Percentiles rank a stretch among this genome's conserved stretches.
Conservation (phyloP, 2,329 filamentous ascomycete species). For the Paramyrothecium sp. region DNA sequence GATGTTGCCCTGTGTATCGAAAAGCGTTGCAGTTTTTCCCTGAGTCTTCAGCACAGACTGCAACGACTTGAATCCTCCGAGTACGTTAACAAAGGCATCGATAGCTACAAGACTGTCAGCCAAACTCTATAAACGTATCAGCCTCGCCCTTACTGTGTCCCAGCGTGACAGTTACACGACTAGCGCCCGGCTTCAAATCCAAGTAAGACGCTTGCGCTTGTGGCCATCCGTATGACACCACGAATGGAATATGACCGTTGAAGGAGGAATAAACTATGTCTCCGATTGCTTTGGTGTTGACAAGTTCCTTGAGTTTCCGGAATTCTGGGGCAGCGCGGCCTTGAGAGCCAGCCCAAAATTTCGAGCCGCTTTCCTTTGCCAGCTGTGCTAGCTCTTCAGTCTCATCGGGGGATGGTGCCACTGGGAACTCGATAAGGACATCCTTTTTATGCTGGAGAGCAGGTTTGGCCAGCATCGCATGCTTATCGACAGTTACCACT, state of each 20-base stretch:
- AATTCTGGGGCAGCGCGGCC: conserved; percentile 39
- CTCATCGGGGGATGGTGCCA: conserved; percentile 35
- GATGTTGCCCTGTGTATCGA: conserved; percentile 16
- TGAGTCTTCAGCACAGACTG: conserved; percentile 22
- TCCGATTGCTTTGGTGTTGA: conserved; percentile 41
- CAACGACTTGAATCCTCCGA: conserved; percentile 26
- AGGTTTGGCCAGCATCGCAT: conserved; percentile 37
- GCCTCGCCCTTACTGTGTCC: not conserved
- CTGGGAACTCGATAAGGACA: conserved; percentile 53
- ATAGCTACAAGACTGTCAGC: conserved; percentile 20
- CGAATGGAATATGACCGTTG: conserved; percentile 30
- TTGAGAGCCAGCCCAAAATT: conserved; percentile 45
- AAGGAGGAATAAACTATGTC: conserved; percentile 44
- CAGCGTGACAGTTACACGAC: not conserved
- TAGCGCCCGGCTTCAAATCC: not conserved
- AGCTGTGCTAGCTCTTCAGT: conserved; percentile 34
- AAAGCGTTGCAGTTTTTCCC: conserved; percentile 13
- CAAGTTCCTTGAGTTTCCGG: conserved; percentile 37
- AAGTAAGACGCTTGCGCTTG: not conserved
- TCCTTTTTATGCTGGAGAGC: conserved; percentile 45
- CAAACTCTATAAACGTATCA: not conserved
- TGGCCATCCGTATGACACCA: conserved; percentile 3
- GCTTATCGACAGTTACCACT: conserved; percentile 46
- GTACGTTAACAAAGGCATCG: conserved; percentile 27
- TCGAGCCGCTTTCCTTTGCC: conserved; percentile 25